Base-by-base conservation (phyloP, 2,329 filamentous ascomycete species). In the Neofusicoccum ribis region DNA sequence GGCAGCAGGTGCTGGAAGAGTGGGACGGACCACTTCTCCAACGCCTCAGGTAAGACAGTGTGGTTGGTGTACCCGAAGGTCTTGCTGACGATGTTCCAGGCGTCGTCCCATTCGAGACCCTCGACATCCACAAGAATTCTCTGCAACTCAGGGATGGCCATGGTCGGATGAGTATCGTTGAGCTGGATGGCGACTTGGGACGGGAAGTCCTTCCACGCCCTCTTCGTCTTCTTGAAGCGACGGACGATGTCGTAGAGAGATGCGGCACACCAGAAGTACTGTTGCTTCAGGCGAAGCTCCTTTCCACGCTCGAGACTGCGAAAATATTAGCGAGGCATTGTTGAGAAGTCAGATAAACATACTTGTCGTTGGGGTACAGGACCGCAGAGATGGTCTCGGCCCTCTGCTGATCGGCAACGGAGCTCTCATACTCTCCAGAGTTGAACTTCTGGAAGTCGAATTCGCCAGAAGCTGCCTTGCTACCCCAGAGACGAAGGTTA, bases 391-490 rank as follows among this genome's bases (percentile, higher is more conserved):
- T 99, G 64, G 94, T 98, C 83, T 99, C 95, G n/a, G 95, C 95
- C 65, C 92, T 90, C 83, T 99, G 95, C 80, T 98, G 93, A 71
- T 99, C 95, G n/a, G 91, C 92, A 44, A 99, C 95, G 12, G 95
- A 96, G 81, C 91, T 95, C 81, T 99, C 95, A 76, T 99, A 99
- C 72, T 99, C 93, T 68, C 95, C 95, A 66, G 86, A 95, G 81
- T 99, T 99, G 88, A 99, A 99, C 78, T 98, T 98, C 75, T 97
- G 94, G 81, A 99, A 99, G 81, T 99, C 94, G 69, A 99, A 99
- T 79, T 99, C 95, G 69, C 95, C 95, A 71, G 92, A 94, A 51
- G 93, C 93, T 49, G 95, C 94, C 81, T 97, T 97, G 84, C 93
- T 97, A 50, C 93, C 97, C 95, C 95, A 99, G 44, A 99, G 85